A percentile compares a stretch with the other conserved stretches of the same genome.
Conservation (phyloP, 73 alveolate species). For the Blepharisma japonicum region DNA sequence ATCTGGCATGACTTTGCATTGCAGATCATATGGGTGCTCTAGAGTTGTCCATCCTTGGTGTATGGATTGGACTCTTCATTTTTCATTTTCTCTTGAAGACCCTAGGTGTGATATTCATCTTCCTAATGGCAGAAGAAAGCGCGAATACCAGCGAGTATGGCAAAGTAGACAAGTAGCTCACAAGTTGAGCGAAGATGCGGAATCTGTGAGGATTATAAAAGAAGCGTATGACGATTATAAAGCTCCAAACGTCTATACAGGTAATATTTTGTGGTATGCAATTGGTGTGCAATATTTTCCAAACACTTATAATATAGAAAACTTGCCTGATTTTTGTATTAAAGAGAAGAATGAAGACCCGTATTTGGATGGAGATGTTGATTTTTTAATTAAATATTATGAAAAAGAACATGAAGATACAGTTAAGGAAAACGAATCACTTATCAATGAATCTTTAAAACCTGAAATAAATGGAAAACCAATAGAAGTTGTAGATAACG, state of each 20-base stretch:
- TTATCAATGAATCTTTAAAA: neutral
- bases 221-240: neutral
- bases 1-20: neutral
- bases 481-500: neutral
- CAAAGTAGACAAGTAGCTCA: neutral
- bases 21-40: neutral
- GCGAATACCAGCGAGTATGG: neutral
- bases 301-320: neutral
- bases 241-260: neutral
- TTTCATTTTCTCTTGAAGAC: neutral
- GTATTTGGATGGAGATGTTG: neutral
- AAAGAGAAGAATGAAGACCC: neutral
- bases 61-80: neutral
- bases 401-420: neutral
- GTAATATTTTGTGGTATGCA: neutral
- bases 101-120: neutral
- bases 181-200: neutral
- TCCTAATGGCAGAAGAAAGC: neutral
- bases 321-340: neutral
- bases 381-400: neutral
- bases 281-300: slow-evolving; percentile 5
- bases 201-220: neutral
- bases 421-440: neutral
- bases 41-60: neutral
- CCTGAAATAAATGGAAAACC: neutral